These are phyloP conservation scores for Tricholoma matsutake DNA, from an alignment of 768 basidiomycete genomes.

Conservation along the genomic window DNA sequence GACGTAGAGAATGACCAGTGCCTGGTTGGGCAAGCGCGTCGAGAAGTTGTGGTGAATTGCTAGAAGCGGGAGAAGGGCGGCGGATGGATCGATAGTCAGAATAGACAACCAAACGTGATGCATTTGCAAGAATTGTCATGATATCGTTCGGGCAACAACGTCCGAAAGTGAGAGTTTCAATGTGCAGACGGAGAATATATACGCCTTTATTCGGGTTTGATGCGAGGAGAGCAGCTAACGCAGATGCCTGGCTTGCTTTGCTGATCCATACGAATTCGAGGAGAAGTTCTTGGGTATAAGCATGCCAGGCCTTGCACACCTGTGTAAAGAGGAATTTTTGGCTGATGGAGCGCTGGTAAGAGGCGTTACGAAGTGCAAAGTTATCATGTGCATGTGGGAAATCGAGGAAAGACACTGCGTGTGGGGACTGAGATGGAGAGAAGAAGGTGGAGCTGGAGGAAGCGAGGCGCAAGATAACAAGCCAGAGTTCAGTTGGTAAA, in stretches of 20 bases:
- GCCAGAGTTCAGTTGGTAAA: constrained; percentile 65
- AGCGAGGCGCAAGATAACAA: constrained; percentile 59
- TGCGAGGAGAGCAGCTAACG: constrained; percentile 36
- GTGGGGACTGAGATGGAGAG: constrained; percentile 40
- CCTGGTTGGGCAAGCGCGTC: constrained; percentile 51
- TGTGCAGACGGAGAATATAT: constrained; percentile 62
- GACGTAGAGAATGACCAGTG: constrained; percentile 43
- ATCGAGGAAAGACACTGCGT: constrained; percentile 58
- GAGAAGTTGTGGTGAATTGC: constrained; percentile 53
- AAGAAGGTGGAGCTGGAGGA: constrained; percentile 34
- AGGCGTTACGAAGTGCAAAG: constrained; percentile 32
- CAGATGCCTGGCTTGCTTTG: constrained; percentile 47
- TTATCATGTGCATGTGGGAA: constrained; percentile 36
- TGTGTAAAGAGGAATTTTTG: constrained; percentile 49
- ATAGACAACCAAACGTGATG: constrained; percentile 56
- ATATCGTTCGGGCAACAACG: constrained; percentile 65
- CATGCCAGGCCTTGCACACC: constrained; percentile 57
- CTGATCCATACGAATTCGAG: constrained; percentile 74
- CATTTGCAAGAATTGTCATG: constrained; percentile 64
- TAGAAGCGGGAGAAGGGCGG: constrained; percentile 44
- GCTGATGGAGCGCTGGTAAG: constrained; percentile 46
- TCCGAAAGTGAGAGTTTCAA: constrained; percentile 65
- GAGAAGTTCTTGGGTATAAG: constrained; percentile 49
- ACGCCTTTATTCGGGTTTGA: constrained; percentile 35
- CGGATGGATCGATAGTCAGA: constrained; percentile 65